phyloP scores from a whole-genome alignment of 2,329 filamentous ascomycete species.

The Knoxdaviesia capensis region DNA sequence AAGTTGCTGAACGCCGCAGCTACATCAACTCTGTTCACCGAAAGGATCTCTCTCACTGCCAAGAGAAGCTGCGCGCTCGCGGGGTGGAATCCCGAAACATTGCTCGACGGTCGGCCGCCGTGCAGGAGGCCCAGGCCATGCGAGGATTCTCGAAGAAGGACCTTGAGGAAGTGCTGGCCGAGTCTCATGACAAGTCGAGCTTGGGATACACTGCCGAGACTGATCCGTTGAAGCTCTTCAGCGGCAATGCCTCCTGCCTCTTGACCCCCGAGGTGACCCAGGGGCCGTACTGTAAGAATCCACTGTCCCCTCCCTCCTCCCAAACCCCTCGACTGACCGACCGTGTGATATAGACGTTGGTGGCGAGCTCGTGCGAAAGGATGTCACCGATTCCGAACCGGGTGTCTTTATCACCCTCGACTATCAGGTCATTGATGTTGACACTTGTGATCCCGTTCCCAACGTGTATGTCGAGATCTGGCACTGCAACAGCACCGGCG shows the following conservation, averaged over 20 bases:
- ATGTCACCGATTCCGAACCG: slow-evolving; percentile 19
- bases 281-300: slow-evolving; percentile 20
- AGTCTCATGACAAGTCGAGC: slow-evolving; percentile 14
- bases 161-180: slow-evolving; percentile 12
- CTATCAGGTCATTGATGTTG: slow-evolving; percentile 20
- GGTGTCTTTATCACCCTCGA: slow-evolving; percentile 21
- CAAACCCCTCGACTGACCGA: neutral
- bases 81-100: slow-evolving; percentile 22
- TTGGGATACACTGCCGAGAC: slow-evolving; percentile 11
- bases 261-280: slow-evolving; percentile 28
- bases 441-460: slow-evolving; percentile 18
- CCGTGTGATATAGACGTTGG: slow-evolving; percentile 9
- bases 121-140: slow-evolving; percentile 20
- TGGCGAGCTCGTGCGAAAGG: slow-evolving; percentile 16
- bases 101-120: slow-evolving; percentile 19
- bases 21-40: slow-evolving; percentile 18
- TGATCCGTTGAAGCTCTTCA: slow-evolving; percentile 13
- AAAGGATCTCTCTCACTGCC: slow-evolving; percentile 23
- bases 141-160: slow-evolving; percentile 10
- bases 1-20: slow-evolving; percentile 26
- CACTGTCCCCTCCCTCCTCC: neutral
- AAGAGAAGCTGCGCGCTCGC: slow-evolving; percentile 22
- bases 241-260: slow-evolving; percentile 21
- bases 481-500: slow-evolving; percentile 23
- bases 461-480: slow-evolving; percentile 21